Conservation (phyloP, 306 rosid species). For the Cicer yamashitae region DNA sequence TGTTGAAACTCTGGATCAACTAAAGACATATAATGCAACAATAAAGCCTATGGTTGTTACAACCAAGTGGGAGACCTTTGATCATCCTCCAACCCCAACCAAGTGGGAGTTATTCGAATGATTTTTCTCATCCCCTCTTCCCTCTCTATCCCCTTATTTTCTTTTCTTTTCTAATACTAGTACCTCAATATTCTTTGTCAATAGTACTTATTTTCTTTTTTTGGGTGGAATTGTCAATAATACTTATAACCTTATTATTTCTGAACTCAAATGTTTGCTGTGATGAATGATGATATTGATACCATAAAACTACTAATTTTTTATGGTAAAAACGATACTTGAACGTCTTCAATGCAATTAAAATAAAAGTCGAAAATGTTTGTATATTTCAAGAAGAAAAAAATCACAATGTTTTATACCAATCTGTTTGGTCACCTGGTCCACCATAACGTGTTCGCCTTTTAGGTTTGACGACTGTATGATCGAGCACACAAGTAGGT, state of each 20-base stretch:
- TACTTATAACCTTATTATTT: neutral
- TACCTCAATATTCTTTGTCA: conserved; percentile 18
- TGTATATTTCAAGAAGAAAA: neutral
- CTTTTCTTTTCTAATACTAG: neutral
- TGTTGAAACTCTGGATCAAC: conserved; percentile 69
- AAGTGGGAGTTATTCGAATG: conserved; percentile 53
- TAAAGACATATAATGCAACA: conserved; percentile 69
- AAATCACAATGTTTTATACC: too few relatives aligned
- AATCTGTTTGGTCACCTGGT: too few relatives aligned
- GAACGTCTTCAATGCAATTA: conserved; percentile 1
- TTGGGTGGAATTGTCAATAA: conserved; percentile 15
- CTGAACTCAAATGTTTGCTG: conserved; percentile 37
- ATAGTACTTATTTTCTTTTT: neutral
- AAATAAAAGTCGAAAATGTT: conserved; percentile 13
- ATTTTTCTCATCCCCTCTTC: neutral
- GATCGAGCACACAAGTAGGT: too few relatives aligned
- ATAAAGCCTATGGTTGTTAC: conserved; percentile 67
- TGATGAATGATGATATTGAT: neutral
- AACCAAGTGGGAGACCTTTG: conserved; percentile 86
- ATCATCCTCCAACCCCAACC: conserved; percentile 40
- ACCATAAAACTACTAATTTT: neutral
- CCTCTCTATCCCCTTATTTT: neutral
- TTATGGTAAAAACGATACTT: conserved; percentile 17
- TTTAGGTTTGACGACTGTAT: too few relatives aligned
- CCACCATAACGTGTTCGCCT: too few relatives aligned